Evolutionary conservation across 108 stramenopile genomes (phyloP).

Genomic region (Mayamaea pseudoterrestris): DNA sequence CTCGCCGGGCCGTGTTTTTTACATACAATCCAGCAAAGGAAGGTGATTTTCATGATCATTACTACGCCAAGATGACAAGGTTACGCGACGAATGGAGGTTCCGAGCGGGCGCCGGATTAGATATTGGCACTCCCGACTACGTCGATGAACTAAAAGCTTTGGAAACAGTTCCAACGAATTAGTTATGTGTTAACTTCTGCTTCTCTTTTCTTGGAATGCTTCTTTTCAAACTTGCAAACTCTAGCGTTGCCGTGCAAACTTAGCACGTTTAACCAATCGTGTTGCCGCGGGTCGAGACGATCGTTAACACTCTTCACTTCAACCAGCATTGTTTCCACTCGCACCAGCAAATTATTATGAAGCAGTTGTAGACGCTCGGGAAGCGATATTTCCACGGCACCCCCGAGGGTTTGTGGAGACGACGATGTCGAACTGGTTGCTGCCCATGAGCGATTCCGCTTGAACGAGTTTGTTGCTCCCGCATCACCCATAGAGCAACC

Average conservation of each 20-base stretch:
- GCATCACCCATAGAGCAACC: too few relatives aligned
- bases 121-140: conserved; percentile 12
- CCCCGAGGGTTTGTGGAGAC: not conserved
- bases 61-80: conserved; percentile 38
- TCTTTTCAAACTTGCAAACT: conserved; percentile 65
- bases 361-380: conserved; percentile 33
- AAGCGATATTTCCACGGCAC: conserved; percentile 6
- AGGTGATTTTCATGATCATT: conserved; percentile 34
- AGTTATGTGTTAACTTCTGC: not conserved
- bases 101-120: conserved; percentile 14
- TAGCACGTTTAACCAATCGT: conserved; percentile 78
- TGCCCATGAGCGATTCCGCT: too few relatives aligned
- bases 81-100: conserved; percentile 22
- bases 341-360: conserved; percentile 24
- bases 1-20: conserved; percentile 45
- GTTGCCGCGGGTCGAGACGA: conserved; percentile 64
- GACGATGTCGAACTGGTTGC: too few relatives aligned
- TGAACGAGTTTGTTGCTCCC: too few relatives aligned
- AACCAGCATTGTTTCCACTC: conserved; percentile 57
- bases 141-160: conserved; percentile 23
- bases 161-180: conserved; percentile 27
- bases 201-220: not conserved
- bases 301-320: conserved; percentile 81
- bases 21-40: conserved; percentile 51
- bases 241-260: conserved; percentile 40